Evolutionary conservation across 306 rosid genomes (phyloP), one percentile per base, ranked within the genome.

Genomic region (Cucumis hystrix): DNA sequence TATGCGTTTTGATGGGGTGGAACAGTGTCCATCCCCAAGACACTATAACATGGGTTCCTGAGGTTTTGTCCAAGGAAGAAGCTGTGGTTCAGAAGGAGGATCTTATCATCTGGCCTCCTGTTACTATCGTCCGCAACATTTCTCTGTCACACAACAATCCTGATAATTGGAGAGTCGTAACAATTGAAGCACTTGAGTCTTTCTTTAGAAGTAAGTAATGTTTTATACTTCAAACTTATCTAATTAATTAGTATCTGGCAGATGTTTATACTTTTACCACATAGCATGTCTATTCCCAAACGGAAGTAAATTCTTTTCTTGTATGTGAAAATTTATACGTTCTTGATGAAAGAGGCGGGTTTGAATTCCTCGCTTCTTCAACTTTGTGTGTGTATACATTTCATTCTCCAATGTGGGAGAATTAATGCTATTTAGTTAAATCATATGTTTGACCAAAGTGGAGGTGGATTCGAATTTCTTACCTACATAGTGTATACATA

Each of bases 1-100:
- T 92, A 56, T 92, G 96, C 85, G 97, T 91, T 80, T 79, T 94
- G 83, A 81, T 94, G 89, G 97, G 98, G 75, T 94, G 98, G 98
- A 96, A 88, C 79, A 89, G 92, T 39, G 83, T 70, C 76, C 78
- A 86, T 76, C 96, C 97, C 47, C 85, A 79, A n/a, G 92, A 92
- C 58, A 87, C 92, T 13, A 78, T 92, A 68, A 92, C 92, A 62
- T 95, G 97, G 97, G 86, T 80, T 86, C 98, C 97, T 76, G 90
- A 92, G 82, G 79, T 86, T 58, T 84, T 95, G 84, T 88, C 92
- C 39, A 76, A 75, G 60, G 85, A 83, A 15, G 96, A 90, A 82
- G 92, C 91, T 80, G 66, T 86, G 83, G 88, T 90, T 76, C 97
- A 95, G 82, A 92, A 89, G 89, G 97, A 90, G 87, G 98, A 92